Conservation (phyloP, 2,329 filamentous ascomycete species). For the Aspergillus tamarii region DNA sequence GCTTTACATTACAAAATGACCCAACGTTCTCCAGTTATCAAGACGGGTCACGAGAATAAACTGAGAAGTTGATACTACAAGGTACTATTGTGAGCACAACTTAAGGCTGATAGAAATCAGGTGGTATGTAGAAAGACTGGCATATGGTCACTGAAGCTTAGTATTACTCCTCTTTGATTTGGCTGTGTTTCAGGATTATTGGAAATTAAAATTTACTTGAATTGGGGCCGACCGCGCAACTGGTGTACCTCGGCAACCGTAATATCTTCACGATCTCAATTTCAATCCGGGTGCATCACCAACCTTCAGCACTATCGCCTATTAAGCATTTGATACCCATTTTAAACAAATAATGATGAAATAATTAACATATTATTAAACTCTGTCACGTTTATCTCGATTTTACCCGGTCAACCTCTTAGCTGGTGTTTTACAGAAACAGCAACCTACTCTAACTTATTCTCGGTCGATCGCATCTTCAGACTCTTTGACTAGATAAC, state of each 20-base stretch:
- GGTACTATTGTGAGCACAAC: neutral
- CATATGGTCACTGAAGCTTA: neutral
- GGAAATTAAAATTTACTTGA: neutral
- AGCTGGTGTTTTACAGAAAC: neutral
- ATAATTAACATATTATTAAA: neutral
- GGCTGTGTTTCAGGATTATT: neutral
- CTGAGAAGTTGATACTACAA: neutral
- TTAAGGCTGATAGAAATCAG: neutral
- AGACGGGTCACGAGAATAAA: neutral
- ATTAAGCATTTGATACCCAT: constrained; percentile 16
- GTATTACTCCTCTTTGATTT: neutral
- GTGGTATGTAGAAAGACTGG: neutral
- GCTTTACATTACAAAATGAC: neutral
- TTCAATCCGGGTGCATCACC: constrained; percentile 2
- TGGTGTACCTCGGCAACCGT: constrained; percentile 7
- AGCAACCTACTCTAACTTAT: neutral
- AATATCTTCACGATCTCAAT: constrained; percentile 6
- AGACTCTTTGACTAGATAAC: neutral
- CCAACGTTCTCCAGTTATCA: neutral
- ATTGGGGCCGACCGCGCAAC: neutral
- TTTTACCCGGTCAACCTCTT: neutral
- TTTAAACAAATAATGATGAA: constrained; percentile 7
- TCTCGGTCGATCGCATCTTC: neutral
- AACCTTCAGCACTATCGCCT: neutral
- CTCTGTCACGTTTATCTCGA: neutral